Conservation (phyloP, 192 early-diverging fungal genomes). For the Oehlia diaphana region DNA sequence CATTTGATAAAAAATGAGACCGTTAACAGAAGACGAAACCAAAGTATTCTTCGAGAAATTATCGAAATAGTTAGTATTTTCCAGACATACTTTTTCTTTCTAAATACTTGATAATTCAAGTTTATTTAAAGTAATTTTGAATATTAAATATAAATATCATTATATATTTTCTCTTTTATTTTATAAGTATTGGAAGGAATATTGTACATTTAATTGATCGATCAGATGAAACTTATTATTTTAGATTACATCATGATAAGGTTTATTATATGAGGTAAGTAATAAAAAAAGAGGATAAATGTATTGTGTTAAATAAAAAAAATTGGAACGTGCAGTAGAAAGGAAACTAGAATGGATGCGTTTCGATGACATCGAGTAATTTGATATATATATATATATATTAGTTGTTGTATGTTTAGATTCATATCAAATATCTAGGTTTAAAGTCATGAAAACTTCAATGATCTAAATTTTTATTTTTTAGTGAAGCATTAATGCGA, state of each 20-base stretch:
- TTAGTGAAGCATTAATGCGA: constrained; percentile 89
- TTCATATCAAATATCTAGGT: background rate
- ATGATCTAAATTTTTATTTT: background rate
- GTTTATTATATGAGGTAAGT: constrained; percentile 94
- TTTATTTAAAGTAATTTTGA: background rate
- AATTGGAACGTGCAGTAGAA: background rate
- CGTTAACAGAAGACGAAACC: constrained; percentile 96
- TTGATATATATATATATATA: no score
- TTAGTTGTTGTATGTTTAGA: no score
- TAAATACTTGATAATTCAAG: background rate
- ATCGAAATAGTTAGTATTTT: constrained; percentile 80
- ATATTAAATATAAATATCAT: no score
- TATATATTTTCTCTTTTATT: background rate
- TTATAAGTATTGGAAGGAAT: constrained; percentile 86
- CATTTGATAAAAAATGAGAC: constrained; percentile 68
- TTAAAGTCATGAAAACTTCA: background rate
- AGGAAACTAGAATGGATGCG: background rate
- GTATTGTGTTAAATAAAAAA: background rate
- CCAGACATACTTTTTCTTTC: background rate
- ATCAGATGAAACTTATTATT: constrained; percentile 95
- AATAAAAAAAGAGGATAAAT: background rate
- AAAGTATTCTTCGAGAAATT: constrained; percentile 98
- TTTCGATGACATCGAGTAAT: no score
- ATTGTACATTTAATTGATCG: constrained; percentile 93
- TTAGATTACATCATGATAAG: constrained; percentile 89